These are phyloP conservation scores for Xylaria polymorpha DNA, from an alignment of 2,329 filamentous ascomycete species.

Conservation along the genomic window DNA sequence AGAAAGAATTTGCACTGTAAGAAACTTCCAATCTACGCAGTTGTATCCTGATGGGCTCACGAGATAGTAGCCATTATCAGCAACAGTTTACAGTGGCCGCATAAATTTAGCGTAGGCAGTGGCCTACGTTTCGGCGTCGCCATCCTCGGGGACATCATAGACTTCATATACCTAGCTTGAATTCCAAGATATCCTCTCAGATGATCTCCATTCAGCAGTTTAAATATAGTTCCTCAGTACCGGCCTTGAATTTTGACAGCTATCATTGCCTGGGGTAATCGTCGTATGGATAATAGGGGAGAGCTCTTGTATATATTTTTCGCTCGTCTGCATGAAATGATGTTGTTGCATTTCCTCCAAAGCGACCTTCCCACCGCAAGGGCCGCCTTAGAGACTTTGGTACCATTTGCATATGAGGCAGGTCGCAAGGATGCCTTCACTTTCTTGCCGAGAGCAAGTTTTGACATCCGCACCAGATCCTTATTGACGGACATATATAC, in stretches of 20 bases:
- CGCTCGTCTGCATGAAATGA: background rate
- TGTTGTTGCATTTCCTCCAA: background rate
- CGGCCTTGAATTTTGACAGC: slow-evolving; percentile 10
- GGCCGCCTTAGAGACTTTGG: background rate
- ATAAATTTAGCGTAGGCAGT: background rate
- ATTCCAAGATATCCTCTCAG: background rate
- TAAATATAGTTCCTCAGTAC: background rate
- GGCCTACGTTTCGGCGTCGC: background rate
- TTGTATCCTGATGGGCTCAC: background rate
- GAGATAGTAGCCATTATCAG: background rate
- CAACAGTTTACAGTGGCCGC: background rate
- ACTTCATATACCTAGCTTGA: background rate
- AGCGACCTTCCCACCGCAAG: background rate
- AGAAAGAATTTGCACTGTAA: slow-evolving; percentile 8
- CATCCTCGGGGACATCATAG: background rate
- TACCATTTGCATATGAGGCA: background rate
- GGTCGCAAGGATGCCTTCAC: background rate
- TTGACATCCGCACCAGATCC: background rate
- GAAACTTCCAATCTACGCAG: background rate
- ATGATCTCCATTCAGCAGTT: background rate
- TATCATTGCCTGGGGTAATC: background rate
- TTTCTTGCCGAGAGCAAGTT: background rate
- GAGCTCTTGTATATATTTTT: slow-evolving; percentile 1
- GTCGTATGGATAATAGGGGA: background rate
- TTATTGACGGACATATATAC: background rate